phyloP scores from a whole-genome alignment of 2,329 filamentous ascomycete species.

The Cordyceps cicadae region DNA sequence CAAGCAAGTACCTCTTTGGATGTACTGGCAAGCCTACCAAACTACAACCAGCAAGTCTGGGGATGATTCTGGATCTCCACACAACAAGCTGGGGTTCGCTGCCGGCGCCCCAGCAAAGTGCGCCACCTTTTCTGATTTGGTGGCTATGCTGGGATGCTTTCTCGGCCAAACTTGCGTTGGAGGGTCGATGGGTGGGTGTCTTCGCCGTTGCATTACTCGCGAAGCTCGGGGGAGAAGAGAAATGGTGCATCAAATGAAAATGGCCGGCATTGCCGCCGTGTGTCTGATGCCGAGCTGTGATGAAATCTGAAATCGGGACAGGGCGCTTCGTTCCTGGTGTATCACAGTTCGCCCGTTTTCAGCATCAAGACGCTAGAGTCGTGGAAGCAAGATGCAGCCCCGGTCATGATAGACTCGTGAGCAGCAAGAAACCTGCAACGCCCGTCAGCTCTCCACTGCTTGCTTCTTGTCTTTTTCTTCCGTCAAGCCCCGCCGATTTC shows the following conservation, averaged over 20 bases:
- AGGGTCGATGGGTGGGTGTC: background rate
- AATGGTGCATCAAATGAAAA: background rate
- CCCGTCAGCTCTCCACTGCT: background rate
- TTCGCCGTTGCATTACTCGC: conserved; percentile 3
- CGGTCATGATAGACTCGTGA: no score
- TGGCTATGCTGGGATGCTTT: background rate
- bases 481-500: conserved; percentile 5
- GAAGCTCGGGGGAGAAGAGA: background rate
- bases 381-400: no score
- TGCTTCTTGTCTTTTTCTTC: conserved; percentile 1
- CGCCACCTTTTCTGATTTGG: background rate
- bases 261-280: no score
- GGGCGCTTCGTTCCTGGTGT: no score
- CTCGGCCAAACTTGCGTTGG: background rate
- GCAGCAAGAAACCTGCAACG: background rate
- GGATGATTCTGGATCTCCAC: background rate
- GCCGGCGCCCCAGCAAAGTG: background rate
- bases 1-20: background rate
- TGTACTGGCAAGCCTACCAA: background rate
- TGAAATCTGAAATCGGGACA: no score
- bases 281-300: no score
- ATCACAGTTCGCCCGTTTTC: no score
- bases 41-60: background rate
- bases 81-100: conserved; percentile 3
- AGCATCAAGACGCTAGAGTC: no score